Percentiles rank a stretch among this genome's conserved stretches.
Conservation (phyloP, 2,329 filamentous ascomycete species). For the Ceratocystis cacaofunesta region DNA sequence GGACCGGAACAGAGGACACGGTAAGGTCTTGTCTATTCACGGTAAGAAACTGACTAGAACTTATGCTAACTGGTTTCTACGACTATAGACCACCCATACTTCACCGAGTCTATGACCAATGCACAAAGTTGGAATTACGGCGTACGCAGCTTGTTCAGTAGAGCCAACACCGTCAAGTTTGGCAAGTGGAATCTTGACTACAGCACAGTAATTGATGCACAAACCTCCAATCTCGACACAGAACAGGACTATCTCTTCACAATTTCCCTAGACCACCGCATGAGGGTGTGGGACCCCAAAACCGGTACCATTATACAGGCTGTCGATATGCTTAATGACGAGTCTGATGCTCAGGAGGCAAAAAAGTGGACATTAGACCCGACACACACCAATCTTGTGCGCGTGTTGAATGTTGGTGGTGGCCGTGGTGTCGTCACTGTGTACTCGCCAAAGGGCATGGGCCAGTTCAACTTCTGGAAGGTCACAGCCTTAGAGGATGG, state of each 20-base stretch:
- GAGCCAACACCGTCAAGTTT: constrained; percentile 47
- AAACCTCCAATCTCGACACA: constrained; percentile 37
- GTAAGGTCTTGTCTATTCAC: constrained; percentile 25
- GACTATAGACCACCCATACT: constrained; percentile 27
- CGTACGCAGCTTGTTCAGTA: constrained; percentile 49
- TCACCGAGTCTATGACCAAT: constrained; percentile 60
- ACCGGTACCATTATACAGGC: constrained; percentile 63
- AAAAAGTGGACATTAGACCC: constrained; percentile 68
- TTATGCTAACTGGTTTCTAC: constrained; percentile 18
- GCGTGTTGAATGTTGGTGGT: constrained; percentile 45
- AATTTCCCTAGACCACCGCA: constrained; percentile 72
- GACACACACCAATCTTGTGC: constrained; percentile 60
- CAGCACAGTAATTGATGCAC: constrained; percentile 49
- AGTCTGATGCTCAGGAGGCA: constrained; percentile 50
- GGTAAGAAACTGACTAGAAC: not conserved
- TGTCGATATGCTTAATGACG: constrained; percentile 60
- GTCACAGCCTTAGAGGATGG: constrained; percentile 51
- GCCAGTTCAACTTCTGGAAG: constrained; percentile 90
- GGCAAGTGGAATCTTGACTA: constrained; percentile 51
- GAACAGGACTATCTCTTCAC: constrained; percentile 44
- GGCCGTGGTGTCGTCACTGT: constrained; percentile 52
- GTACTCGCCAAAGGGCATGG: constrained; percentile 73
- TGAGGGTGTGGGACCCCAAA: constrained; percentile 81
- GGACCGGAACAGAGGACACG: constrained; percentile 38
- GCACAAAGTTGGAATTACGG: constrained; percentile 58